These are phyloP conservation scores for Scolecobasidium constrictum DNA, from an alignment of 2,329 filamentous ascomycete species.

Conservation along the genomic window DNA sequence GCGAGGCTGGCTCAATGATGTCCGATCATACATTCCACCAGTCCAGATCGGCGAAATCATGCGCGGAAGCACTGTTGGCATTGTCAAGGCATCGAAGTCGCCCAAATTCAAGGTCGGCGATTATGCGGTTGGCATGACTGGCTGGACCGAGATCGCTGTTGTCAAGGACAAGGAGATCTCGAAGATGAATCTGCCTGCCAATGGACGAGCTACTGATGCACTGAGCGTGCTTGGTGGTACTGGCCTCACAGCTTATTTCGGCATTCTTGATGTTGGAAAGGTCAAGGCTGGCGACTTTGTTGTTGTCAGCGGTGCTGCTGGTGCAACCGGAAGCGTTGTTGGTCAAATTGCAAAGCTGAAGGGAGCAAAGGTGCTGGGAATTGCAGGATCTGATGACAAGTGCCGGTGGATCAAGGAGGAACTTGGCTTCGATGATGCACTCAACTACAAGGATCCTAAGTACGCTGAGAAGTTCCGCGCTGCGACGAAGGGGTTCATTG, in stretches of 20 bases:
- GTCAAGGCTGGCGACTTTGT: constrained; percentile 62
- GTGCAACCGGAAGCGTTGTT: constrained; percentile 65
- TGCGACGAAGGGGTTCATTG: constrained; percentile 49
- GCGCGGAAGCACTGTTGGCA: constrained; percentile 51
- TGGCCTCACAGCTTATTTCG: constrained; percentile 67
- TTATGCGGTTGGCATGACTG: constrained; percentile 43
- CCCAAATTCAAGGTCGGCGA: constrained; percentile 44
- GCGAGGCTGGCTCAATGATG: constrained; percentile 55
- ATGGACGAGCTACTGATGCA: constrained; percentile 46
- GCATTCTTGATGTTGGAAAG: constrained; percentile 56
- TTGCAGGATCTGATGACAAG: constrained; percentile 58
- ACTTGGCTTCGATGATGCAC: constrained; percentile 54
- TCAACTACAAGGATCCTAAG: constrained; percentile 58
- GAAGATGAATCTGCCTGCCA: constrained; percentile 32
- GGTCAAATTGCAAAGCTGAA: constrained; percentile 70
- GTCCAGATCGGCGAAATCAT: constrained; percentile 58
- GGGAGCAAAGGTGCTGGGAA: constrained; percentile 52
- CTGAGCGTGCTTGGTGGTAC: constrained; percentile 38
- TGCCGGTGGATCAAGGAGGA: constrained; percentile 53
- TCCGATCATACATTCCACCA: constrained; percentile 55
- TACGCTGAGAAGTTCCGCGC: constrained; percentile 50
- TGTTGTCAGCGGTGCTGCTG: constrained; percentile 67
- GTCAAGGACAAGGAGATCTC: constrained; percentile 40
- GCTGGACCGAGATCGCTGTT: constrained; percentile 59
- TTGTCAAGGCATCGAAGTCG: constrained; percentile 51